These are phyloP conservation scores for Bifiguratus adelaidae DNA, from an alignment of 192 early-diverging fungal species.

Conservation along the genomic window DNA sequence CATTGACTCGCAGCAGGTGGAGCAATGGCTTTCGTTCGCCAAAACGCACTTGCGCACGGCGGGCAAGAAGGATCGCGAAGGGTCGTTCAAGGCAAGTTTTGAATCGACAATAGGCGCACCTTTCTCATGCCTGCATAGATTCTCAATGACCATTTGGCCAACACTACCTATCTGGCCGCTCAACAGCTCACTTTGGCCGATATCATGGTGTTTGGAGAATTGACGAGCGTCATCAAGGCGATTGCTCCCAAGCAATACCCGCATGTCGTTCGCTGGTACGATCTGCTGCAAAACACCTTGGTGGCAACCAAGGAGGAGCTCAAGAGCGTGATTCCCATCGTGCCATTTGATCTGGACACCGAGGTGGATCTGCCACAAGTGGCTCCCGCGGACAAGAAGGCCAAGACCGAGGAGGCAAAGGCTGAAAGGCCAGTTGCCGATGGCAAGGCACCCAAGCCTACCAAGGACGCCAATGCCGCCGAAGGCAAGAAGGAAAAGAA, in stretches of 20 bases:
- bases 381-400: slow-evolving; percentile 10
- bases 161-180: slow-evolving; percentile 51
- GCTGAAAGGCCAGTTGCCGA: slow-evolving; percentile 9
- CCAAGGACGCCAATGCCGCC: slow-evolving; percentile 12
- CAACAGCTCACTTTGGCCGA: slow-evolving; percentile 57
- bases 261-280: slow-evolving; percentile 68
- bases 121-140: not conserved
- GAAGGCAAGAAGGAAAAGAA: slow-evolving; percentile 23
- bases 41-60: slow-evolving; percentile 4
- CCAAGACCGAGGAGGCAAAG: slow-evolving; percentile 26
- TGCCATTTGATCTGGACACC: slow-evolving; percentile 31
- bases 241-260: slow-evolving; percentile 26
- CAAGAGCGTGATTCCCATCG: slow-evolving; percentile 31
- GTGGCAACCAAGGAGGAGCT: slow-evolving; percentile 23
- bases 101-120: not conserved
- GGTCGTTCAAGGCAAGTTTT: not conserved
- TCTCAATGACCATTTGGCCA: slow-evolving; percentile 46
- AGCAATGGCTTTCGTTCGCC: slow-evolving; percentile 15
- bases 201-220: slow-evolving; percentile 52
- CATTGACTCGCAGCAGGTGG: slow-evolving; percentile 9
- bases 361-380: slow-evolving; percentile 20
- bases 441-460: slow-evolving; percentile 5
- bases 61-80: slow-evolving; percentile 15
- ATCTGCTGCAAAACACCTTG: slow-evolving; percentile 63
- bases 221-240: slow-evolving; percentile 8